These are phyloP conservation scores for Meripilus lineatus DNA, from an alignment of 1,284 basidiomycete genomes.

Conservation along the genomic window DNA sequence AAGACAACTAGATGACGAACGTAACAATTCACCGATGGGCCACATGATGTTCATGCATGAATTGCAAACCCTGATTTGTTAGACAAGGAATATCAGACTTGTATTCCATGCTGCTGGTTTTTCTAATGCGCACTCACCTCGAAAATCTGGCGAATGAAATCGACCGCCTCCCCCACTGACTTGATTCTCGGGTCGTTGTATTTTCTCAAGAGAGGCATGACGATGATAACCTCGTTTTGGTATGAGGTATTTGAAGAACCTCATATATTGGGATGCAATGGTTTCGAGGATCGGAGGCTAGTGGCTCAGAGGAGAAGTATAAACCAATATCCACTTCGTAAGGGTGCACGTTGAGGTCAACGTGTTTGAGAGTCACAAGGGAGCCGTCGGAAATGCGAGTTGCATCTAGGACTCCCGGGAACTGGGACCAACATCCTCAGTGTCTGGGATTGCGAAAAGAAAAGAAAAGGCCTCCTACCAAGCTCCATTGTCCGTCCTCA, in stretches of 20 bases:
- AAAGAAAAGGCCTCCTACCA: too few species aligned
- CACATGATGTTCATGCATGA: conserved; percentile 14
- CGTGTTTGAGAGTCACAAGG: conserved; percentile 20
- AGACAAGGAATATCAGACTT: neutral
- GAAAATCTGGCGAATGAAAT: conserved; percentile 22
- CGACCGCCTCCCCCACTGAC: conserved; percentile 22
- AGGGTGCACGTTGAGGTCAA: conserved; percentile 10
- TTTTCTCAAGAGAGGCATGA: too few species aligned
- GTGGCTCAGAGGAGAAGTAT: conserved; percentile 2
- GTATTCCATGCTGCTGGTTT: too few species aligned
- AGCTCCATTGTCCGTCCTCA: too few species aligned
- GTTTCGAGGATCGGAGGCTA: conserved; percentile 2
- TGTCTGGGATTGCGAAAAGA: too few species aligned
- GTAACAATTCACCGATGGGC: conserved; percentile 11
- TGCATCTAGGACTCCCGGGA: conserved; percentile 26
- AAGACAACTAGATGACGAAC: conserved; percentile 1
- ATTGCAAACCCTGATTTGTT: conserved; percentile 11
- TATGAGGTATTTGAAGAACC: conserved; percentile 15
- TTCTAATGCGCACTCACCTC: conserved; percentile 16
- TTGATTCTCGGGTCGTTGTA: conserved; percentile 16
- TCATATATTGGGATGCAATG: conserved; percentile 24
- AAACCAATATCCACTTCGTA: conserved; percentile 15
- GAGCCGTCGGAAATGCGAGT: conserved; percentile 19
- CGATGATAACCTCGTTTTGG: conserved; percentile 10
- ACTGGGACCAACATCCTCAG: too few species aligned